Base-by-base conservation (phyloP, 2,329 filamentous ascomycete species). In the Myriosclerotinia curreyana region DNA sequence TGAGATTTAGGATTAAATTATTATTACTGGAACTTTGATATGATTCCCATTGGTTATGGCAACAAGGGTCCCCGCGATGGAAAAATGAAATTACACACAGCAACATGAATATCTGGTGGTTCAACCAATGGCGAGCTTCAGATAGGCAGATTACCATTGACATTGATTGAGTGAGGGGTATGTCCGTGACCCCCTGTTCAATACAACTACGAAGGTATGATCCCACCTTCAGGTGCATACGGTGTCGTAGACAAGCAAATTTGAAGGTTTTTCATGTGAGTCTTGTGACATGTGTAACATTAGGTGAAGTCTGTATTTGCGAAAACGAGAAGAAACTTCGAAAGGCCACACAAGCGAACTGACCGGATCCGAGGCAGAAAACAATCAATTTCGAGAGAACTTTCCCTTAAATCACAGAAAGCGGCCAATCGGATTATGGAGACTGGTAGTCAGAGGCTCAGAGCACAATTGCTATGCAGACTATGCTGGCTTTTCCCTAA, bases 41-140 rank as follows among this genome's bases (percentile, higher is more conserved):
- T 6, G 31, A 38, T 51, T 58, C 14, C 42, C 40, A 58, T 59
- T 59, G 55, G 55, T 36, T 15, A 31, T 14, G 20, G 60, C 51
- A n/a, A 15, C 53, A 63, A 59, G 61, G 61, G 36, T 63, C 61
- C 60, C 61, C 61, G 52, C 61, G 34, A 22, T 28, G 44, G 44
- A 42, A 42, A 63, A 58, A 56, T n/a, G n/a, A 42, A 31, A 50
- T 63, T 63, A 63, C 61, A 63, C 61, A 63, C 61, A 63, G 61
- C 38, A 63, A 63, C 44, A 52, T 51, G 52, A 50, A 25, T n/a
- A 15, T 59, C 17, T 17, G n/a, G 22, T 36, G 52, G 1, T 56
- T 31, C 17, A 53, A 59, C 61, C 61, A 63, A 63, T 63, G 14
- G 44, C 12, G 15, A 59, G 53, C 53, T 51, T 36, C 36, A 60